Evolutionary conservation across 495 filamentous ascomycete species (phyloP), one percentile per base, ranked within the genome.

Genomic region (Poronia punctata): DNA sequence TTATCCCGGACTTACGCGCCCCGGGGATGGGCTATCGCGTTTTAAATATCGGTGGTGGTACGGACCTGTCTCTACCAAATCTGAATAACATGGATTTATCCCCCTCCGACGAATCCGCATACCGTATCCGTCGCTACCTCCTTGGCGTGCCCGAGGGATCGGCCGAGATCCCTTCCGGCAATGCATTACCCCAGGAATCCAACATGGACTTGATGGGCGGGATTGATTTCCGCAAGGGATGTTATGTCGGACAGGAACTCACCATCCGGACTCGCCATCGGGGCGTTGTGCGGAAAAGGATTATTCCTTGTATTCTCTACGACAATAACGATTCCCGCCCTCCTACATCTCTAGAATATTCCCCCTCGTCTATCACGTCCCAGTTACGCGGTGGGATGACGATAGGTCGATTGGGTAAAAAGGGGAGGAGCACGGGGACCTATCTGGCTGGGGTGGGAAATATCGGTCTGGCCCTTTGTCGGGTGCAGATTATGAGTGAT

Each of bases 221-320:
- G 3, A 76, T 97, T 28, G 88, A 96, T 66, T 98, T 93, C 62
- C 74, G 78, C 33, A 98, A 98, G 65, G 92, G 92, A 1, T 98
- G 92, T 62, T 98, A 98, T 60, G 80, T 97, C 0, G 92, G 92
- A 0, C 92, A 98, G 65, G 92, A 98, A 59, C 70, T 97, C 37
- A 97, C 93, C 6, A 94, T 95, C 31, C 79, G 92, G 17, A 97
- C 93, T 0, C 80, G 87, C 54, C 92, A 97, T 60, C 88, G 82
- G 2, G 92, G 92, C 24, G 85, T 98, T 7, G 87, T 96, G 30
- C 70, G 92, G 52, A 95, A 95, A 68, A 68, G 92, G 2, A 76
- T 97, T n/a, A 52, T 98, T 22, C 92, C 92, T 0, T 79, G 88
- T 4, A 68, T 82, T 59, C 42, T 95, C n/a, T 94, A 93, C 54